These are phyloP conservation scores for Protea cynaroides DNA, from an alignment of 164 flowering plant genomes.

Conservation along the genomic window DNA sequence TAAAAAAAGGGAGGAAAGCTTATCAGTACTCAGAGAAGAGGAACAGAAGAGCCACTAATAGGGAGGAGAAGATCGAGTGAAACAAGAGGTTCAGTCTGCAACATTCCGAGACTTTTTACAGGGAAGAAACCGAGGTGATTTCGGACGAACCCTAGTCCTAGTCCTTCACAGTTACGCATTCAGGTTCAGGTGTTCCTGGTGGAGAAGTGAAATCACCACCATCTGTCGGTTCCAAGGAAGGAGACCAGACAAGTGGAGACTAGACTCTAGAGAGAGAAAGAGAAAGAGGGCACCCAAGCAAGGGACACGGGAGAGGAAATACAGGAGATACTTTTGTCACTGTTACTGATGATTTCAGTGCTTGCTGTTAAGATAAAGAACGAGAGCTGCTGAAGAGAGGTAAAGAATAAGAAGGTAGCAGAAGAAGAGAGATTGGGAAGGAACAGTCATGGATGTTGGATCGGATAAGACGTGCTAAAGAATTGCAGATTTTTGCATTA, in stretches of 20 bases:
- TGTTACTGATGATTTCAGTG: neutral
- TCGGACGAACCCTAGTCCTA: no score
- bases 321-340: neutral
- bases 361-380: no score
- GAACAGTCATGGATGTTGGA: neutral
- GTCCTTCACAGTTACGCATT: no score
- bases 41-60: neutral
- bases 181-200: neutral
- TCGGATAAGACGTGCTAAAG: slow-evolving; percentile 2
- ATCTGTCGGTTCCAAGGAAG: neutral
- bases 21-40: neutral
- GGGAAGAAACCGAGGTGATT: no score
- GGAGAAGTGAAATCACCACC: neutral
- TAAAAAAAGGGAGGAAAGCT: neutral
- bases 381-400: neutral
- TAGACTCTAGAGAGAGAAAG: neutral
- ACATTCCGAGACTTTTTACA: no score
- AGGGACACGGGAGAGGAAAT: no score
- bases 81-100: no score
- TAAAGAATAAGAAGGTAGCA: no score
- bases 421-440: neutral
- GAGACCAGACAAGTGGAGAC: neutral
- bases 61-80: no score
- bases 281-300: neutral
- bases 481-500: neutral